Base-by-base conservation (phyloP, 1,284 basidiomycete species). In the Pyrrhoderma lamaoense region DNA sequence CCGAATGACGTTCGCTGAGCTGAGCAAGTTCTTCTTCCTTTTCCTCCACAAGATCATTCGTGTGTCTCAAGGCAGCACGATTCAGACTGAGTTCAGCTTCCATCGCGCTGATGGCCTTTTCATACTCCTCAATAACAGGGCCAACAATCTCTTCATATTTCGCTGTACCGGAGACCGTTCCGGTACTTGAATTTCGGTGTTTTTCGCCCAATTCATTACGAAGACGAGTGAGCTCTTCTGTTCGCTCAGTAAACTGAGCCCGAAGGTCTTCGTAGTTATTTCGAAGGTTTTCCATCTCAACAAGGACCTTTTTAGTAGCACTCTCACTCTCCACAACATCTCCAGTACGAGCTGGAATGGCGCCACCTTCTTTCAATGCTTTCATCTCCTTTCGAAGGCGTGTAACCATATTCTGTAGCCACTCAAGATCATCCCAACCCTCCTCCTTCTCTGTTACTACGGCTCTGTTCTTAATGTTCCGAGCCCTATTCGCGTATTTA, bases 391-490 rank as follows among this genome's bases (percentile, higher is more conserved):
- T 92, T 44, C 96, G 80, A 44, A 99, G 71, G 56, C 90, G 85
- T 34, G 78, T 74, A 35, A 96, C 80, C 51, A 85, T 89, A 48
- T 79, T 80, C 68, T 98, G 96, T 43, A 99, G 71, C 82, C 96
- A 94, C 63, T 97, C 94, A 3, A 99, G 74, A 65, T 99, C 95
- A 58, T 98, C 94, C 95, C 95, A 99, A 3, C 95, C 96, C 47
- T 93, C 91, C 68, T 99, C 96, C 60, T 85, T 86, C 68, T 95
- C 90, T 65, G 94, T 96, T 55, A 95, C 77, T 51, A 91, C 82
- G 1, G 91, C 93, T 45, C 85, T 76, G 64, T 99, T 99, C 72
- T 95, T 95, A 74, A 99, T 99, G 64, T 96, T 96, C 58, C 94
- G 75, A 1, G 95, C 96, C 23, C 96, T 88, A 59, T 97, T 95